A percentile compares a stretch with the other conserved stretches of the same genome.
phyloP scores from a whole-genome alignment of 805 yeast genomes.

The Saccharomycopsis javanensis region DNA sequence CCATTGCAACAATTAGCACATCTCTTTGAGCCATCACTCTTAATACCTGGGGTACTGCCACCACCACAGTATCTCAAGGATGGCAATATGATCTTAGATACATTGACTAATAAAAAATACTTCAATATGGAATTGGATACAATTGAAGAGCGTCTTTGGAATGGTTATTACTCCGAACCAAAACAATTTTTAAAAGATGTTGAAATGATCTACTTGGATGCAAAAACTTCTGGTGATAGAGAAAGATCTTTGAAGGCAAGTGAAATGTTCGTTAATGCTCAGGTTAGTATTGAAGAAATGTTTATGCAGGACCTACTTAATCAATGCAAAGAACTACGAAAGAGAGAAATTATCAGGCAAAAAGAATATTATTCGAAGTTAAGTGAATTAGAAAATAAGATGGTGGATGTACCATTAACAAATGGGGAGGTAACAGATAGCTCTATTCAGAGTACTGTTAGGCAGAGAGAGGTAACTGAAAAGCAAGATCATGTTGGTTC shows the following conservation, averaged over 20 bases:
- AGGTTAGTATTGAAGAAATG: conserved; percentile 89
- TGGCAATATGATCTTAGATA: conserved; percentile 74
- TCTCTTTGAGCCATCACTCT: conserved; percentile 52
- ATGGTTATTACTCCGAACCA: conserved; percentile 90
- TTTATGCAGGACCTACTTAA: conserved; percentile 58
- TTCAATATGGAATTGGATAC: conserved; percentile 90
- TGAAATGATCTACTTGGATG: conserved; percentile 73
- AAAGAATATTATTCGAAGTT: conserved; percentile 31
- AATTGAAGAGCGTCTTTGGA: conserved; percentile 92
- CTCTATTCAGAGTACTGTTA: too few relatives aligned
- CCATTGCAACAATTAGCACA: conserved; percentile 69
- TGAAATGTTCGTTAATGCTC: conserved; percentile 94
- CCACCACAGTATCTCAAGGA: conserved; percentile 40
- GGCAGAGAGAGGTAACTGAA: neutral
- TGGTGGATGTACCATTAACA: neutral
- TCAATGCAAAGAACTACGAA: conserved; percentile 66
- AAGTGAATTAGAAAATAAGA: neutral
- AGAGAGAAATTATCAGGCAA: conserved; percentile 52
- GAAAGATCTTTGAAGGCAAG: conserved; percentile 75
- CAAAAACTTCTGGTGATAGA: conserved; percentile 65
- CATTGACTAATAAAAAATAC: conserved; percentile 59
- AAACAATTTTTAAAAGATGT: conserved; percentile 80
- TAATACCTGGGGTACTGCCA: conserved; percentile 16
- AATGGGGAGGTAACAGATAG: neutral
- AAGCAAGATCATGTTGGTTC: neutral